A percentile compares a stretch with the other conserved stretches of the same genome.
These are phyloP conservation scores for Cyberlindnera xishuangbannaensis DNA, from an alignment of 805 yeast genomes.

Conservation along the genomic window DNA sequence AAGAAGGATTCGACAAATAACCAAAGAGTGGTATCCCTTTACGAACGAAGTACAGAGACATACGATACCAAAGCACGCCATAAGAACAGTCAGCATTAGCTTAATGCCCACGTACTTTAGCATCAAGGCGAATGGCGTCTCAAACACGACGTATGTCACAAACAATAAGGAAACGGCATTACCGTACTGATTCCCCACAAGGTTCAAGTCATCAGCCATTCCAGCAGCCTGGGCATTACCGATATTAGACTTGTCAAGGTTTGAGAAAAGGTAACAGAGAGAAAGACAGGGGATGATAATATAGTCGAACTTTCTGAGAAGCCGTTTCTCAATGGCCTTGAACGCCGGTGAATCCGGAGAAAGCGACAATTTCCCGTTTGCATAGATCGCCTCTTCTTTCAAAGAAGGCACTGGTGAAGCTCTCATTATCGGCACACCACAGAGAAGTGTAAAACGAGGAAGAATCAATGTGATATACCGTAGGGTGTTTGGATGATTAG, in stretches of 20 bases:
- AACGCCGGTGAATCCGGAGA: constrained; percentile 5
- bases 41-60: constrained; percentile 40
- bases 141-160: constrained; percentile 38
- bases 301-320: constrained; percentile 38
- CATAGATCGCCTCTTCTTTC: not conserved
- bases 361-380: not conserved
- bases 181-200: constrained; percentile 35
- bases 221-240: constrained; percentile 58
- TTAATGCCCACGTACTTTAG: constrained; percentile 33
- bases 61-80: constrained; percentile 33
- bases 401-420: too few species aligned
- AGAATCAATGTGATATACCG: too few species aligned
- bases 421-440: too few species aligned
- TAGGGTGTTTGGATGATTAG: too few species aligned
- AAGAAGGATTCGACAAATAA: constrained; percentile 42
- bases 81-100: constrained; percentile 28
- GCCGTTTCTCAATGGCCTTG: constrained; percentile 26
- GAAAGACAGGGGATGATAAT: constrained; percentile 38
- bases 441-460: too few species aligned
- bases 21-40: constrained; percentile 34
- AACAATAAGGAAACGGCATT: constrained; percentile 40
- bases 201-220: constrained; percentile 33
- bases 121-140: constrained; percentile 34
- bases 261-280: constrained; percentile 38
- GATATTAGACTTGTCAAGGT: constrained; percentile 50